These are phyloP conservation scores for Metroxylon sagu DNA, from an alignment of 176 grass and related monocot genomes.

Conservation along the genomic window DNA sequence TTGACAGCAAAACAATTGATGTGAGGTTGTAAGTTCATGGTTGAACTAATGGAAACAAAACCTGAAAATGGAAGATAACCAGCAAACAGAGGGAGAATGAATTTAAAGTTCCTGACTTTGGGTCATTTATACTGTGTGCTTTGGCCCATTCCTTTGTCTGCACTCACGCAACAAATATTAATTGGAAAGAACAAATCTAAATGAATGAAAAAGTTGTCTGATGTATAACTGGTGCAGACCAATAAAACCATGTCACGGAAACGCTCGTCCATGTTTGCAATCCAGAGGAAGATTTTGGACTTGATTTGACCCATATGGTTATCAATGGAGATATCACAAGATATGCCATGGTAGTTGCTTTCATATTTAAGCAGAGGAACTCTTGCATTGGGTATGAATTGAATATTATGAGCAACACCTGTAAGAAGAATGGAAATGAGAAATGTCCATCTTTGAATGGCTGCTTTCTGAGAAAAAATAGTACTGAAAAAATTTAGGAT, in stretches of 20 bases:
- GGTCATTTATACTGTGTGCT: constrained; percentile 87
- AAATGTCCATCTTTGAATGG: neutral
- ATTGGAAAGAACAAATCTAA: constrained; percentile 2
- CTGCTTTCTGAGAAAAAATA: no score
- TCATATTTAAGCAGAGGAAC: constrained; percentile 77
- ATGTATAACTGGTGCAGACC: constrained; percentile 33
- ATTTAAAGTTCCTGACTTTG: constrained; percentile 75
- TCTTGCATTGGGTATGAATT: constrained; percentile 81
- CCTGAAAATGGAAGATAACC: constrained; percentile 93
- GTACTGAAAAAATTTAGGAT: no score
- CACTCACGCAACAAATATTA: constrained; percentile 17
- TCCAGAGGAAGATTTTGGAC: constrained; percentile 70
- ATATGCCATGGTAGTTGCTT: constrained; percentile 50
- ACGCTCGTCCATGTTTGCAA: constrained; percentile 65
- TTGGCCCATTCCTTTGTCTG: constrained; percentile 99
- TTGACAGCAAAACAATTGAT: constrained; percentile 1
- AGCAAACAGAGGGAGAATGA: constrained; percentile 90
- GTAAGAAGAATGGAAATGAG: constrained; percentile 24
- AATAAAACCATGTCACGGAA: constrained; percentile 91
- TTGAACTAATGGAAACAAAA: constrained; percentile 23
- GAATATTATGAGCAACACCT: constrained; percentile 43
- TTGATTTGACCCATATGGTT: constrained; percentile 70
- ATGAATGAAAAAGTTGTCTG: neutral
- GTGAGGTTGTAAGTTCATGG: neutral
- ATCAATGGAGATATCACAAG: constrained; percentile 78